A percentile compares a stretch with the other conserved stretches of the same genome.
Evolutionary conservation across 140 eudicot genomes (phyloP).

Genomic region (Erigeron philadelphicus): DNA sequence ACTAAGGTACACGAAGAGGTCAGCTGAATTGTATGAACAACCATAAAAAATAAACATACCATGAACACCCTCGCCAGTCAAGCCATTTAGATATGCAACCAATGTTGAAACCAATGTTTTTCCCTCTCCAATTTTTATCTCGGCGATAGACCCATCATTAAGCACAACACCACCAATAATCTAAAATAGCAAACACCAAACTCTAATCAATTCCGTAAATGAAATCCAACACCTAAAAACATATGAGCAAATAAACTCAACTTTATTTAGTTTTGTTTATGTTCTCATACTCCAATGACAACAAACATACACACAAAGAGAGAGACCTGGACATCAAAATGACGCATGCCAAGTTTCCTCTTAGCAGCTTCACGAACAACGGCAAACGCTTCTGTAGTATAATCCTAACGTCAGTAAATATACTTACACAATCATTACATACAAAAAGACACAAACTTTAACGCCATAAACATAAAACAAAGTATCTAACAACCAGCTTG

Average conservation of each 20-base stretch:
- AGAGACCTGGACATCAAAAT: slow-evolving; percentile 94
- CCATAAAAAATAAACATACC: slow-evolving; percentile 40
- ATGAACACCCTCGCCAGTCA: slow-evolving; percentile 96
- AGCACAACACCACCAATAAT: slow-evolving; percentile 98
- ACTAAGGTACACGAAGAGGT: not conserved
- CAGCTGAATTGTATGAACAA: not conserved
- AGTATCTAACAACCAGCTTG: slow-evolving; percentile 63
- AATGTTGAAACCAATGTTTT: slow-evolving; percentile 92
- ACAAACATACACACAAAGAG: not conserved
- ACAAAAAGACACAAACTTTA: slow-evolving; percentile 18
- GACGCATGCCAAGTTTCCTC: slow-evolving; percentile 99
- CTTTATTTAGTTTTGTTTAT: not conserved
- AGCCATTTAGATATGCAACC: slow-evolving; percentile 97
- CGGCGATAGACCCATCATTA: slow-evolving; percentile 95
- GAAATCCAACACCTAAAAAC: slow-evolving; percentile 2
- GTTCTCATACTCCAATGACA: slow-evolving; percentile 4
- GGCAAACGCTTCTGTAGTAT: slow-evolving; percentile 82
- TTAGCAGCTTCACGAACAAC: slow-evolving; percentile 99
- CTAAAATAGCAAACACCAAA: slow-evolving; percentile 36
- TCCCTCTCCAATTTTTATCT: slow-evolving; percentile 99
- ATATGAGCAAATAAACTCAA: not conserved
- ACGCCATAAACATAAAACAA: not conserved
- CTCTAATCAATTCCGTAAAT: slow-evolving; percentile 14
- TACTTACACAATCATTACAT: not conserved
- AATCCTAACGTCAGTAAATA: not conserved